Conservation (phyloP, 1,284 basidiomycete species). For the Boletus semigastroideus region DNA sequence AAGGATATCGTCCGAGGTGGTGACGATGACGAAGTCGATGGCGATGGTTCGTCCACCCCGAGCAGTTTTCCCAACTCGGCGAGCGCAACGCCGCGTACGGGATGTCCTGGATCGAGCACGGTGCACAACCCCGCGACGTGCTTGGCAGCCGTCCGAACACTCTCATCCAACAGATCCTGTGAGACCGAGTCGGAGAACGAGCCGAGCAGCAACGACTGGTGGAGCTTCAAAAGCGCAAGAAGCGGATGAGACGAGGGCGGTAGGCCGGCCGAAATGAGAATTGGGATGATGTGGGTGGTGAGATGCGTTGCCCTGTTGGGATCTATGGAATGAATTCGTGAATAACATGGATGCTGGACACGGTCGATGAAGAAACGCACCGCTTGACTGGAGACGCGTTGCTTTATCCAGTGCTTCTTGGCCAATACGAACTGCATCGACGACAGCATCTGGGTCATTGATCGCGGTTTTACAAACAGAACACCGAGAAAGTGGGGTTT, state of each 20-base stretch:
- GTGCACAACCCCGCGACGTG: conserved; percentile 55
- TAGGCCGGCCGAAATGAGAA: conserved; percentile 54
- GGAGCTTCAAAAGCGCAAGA: conserved; percentile 69
- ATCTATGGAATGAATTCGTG: conserved; percentile 39
- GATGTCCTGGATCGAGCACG: conserved; percentile 71
- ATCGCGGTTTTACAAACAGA: conserved; percentile 54
- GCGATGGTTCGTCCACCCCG: conserved; percentile 67
- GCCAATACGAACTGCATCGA: conserved; percentile 62
- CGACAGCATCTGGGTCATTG: conserved; percentile 49
- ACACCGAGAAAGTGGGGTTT: conserved; percentile 52
- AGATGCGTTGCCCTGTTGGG: conserved; percentile 54
- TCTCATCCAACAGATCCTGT: conserved; percentile 62
- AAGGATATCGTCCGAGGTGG: conserved; percentile 35
- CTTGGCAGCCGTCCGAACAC: conserved; percentile 56
- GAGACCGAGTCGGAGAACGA: conserved; percentile 39
- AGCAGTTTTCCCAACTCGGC: conserved; percentile 83
- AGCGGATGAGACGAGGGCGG: conserved; percentile 72
- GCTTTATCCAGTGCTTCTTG: conserved; percentile 73
- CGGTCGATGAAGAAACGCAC: conserved; percentile 36
- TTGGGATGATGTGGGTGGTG: conserved; percentile 64
- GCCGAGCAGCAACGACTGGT: conserved; percentile 63
- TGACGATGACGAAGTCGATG: conserved; percentile 17
- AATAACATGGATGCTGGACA: background rate
- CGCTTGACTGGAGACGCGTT: conserved; percentile 52
- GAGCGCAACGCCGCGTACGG: conserved; percentile 72